Base-by-base conservation (phyloP, 148 eudicot species). In the Nepenthes mirabilis region DNA sequence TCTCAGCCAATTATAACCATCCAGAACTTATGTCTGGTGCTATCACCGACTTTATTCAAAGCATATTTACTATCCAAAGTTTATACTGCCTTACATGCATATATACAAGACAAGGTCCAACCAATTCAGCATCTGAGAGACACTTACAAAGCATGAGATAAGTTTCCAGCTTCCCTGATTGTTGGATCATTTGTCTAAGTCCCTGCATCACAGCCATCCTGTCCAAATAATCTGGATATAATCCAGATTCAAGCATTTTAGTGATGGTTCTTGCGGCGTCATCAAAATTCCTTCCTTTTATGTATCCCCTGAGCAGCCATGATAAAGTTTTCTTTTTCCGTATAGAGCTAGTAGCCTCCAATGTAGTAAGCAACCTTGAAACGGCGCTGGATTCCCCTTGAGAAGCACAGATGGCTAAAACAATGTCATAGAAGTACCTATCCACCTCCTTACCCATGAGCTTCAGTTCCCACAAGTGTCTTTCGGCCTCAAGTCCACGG, bases 341-440 rank as follows among this genome's bases (percentile, higher is more conserved):
- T 6, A 77, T 43, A 47, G 80, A 61, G 62, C 96, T 78, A 37
- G 84, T 57, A 43, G 79, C 74, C 71, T 88, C 97, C 51, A 82
- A 59, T 61, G 86, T 74, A 2, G 94, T 71, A 33, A 85, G 73
- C 67, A 91, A 63, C 60, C 97, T 77, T 52, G 83, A 70, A 61
- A 91, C 77, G 40, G 88, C 75, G 37, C 58, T 62, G 0, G 51
- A 40, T 59, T 80, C 79, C 50, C 78, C 74, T 60, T 84, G 86
- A 6, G 88, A 86, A 61, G 97, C 96, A 75, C 90, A 91, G 13
- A 91, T 85, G 58, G 97, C 90, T 57, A 91, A 61, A 47, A 88
- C 97, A 40, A 88, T 82, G 76, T 91, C 88, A 34, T 88, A 83
- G 47, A 91, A 77, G 58, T 82, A 86, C 34, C 80, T 72, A 61